Base-by-base conservation (phyloP, 1,139 yeast species). In the Sugiyamaella neomexicana region DNA sequence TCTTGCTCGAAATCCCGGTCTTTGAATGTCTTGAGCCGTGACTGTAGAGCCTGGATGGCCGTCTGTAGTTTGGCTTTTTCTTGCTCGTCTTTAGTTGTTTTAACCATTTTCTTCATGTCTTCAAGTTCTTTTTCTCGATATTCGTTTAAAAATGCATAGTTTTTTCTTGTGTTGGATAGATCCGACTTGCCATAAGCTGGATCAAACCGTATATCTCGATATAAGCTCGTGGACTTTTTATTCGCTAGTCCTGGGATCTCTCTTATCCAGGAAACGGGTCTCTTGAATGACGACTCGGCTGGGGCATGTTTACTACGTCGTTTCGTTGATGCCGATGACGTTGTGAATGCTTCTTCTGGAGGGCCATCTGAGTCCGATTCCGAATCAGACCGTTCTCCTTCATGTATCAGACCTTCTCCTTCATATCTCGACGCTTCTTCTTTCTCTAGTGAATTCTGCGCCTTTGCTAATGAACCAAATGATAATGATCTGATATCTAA, bases 161-260 rank as follows among this genome's bases (percentile, higher is more conserved):
- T 84, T 64, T 82, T 81, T 54, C 97, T 77, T 9, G 75, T 80
- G 56, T 77, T 77, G 34, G 75, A 73, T 55, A 81, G 72, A 66
- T 90, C 93, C 0, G 95, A 88, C 63, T 83, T 86, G 55, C 98
- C 98, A 60, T 83, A 82, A 0, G 96, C 90, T 0, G 95, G 80
- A 70, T 91, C 97, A 68, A 93, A 93, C 62, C 99, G 78, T 34
- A 95, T 83, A 73, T 93, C 99, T 52, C 82, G 78, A 66, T 86
- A 82, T 38, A 83, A 68, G 32, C 75, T 68, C 43, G 75, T 68
- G 51, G 55, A 23, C 65, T 60, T 74, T 74, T 16, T 77, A 20
- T 63, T 61, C 40, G 76, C 79, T 44, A 88, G 70, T 0, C 96
- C 96, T 0, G 91, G 93, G 16, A 89, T 83, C 34, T 83, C 82